A percentile compares a stretch with the other conserved stretches of the same genome.
phyloP scores from a whole-genome alignment of 2,329 filamentous ascomycete genomes.

The Stachybotrys chartarum region DNA sequence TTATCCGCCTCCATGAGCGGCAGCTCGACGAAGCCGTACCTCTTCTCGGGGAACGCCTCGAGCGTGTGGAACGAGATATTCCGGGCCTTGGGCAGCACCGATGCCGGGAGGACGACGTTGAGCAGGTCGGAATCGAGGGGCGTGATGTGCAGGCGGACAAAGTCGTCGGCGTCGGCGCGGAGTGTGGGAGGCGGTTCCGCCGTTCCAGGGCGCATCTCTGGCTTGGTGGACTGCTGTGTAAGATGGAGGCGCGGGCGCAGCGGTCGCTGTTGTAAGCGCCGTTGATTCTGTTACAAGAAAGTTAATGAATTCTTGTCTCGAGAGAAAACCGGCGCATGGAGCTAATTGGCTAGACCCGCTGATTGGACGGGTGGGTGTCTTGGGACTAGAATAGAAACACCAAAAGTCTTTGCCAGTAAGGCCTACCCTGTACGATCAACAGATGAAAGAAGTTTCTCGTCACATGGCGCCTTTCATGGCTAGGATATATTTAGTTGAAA shows the following conservation, averaged over 20 bases:
- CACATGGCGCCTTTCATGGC: no score
- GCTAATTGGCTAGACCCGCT: constrained; percentile 2
- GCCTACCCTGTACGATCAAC: not conserved
- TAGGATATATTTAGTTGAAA: no score
- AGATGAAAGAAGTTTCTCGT: no score
- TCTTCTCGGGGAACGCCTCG: constrained; percentile 82
- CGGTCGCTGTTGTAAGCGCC: not conserved
- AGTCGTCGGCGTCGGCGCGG: constrained; percentile 14
- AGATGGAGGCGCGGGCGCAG: not conserved
- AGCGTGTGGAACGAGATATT: constrained; percentile 85
- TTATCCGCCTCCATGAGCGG: constrained; percentile 80
- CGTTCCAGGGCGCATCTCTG: constrained; percentile 16
- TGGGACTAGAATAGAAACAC: no score
- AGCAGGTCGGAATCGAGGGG: constrained; percentile 74
- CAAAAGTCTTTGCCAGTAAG: not conserved
- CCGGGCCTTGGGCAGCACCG: constrained; percentile 57
- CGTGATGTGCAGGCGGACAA: constrained; percentile 66
- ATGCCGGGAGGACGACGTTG: constrained; percentile 61
- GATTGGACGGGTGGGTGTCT: constrained; percentile 11
- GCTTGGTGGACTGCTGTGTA: not conserved
- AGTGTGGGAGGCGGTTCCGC: constrained; percentile 1
- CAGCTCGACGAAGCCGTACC: constrained; percentile 84
- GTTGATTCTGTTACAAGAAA: not conserved
- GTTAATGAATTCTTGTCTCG: not conserved
- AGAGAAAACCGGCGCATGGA: not conserved